These are phyloP conservation scores for Elaeis oleifera DNA, from an alignment of 202 grass and related monocot genomes.

Conservation along the genomic window DNA sequence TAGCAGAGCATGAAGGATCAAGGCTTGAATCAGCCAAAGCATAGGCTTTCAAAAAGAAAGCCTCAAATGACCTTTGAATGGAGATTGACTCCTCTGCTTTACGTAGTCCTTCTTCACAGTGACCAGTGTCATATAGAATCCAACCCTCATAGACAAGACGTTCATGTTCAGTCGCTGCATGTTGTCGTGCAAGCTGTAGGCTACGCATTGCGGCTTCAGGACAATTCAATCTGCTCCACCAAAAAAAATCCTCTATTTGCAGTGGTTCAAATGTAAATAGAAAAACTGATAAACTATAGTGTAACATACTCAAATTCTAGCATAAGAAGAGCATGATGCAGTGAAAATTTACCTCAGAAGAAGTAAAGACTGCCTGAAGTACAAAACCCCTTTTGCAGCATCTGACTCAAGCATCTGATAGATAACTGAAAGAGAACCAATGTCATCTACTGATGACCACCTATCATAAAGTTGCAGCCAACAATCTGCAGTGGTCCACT, in stretches of 20 bases:
- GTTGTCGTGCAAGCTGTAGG: constrained; percentile 78
- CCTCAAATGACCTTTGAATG: constrained; percentile 95
- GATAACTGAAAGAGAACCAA: constrained; percentile 92
- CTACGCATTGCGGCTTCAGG: constrained; percentile 93
- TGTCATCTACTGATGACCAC: constrained; percentile 97
- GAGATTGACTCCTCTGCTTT: constrained; percentile 93
- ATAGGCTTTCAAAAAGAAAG: constrained; percentile 97
- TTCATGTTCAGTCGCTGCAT: constrained; percentile 80
- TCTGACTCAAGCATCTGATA: constrained; percentile 98
- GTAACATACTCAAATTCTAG: too few relatives aligned
- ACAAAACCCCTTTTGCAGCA: constrained; percentile 85
- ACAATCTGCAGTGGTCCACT: constrained; percentile 92
- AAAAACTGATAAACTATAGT: too few relatives aligned
- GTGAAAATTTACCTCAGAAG: constrained; percentile 69
- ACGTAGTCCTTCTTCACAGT: constrained; percentile 86
- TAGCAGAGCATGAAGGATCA: constrained; percentile 76
- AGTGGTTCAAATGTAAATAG: too few relatives aligned
- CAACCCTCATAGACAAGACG: constrained; percentile 90
- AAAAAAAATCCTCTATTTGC: neutral
- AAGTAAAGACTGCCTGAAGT: constrained; percentile 97
- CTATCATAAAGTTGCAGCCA: constrained; percentile 95
- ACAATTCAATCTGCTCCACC: constrained; percentile 69
- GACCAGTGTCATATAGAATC: constrained; percentile 97
- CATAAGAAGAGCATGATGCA: neutral
- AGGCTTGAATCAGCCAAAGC: constrained; percentile 85